Conservation (phyloP, 2,329 filamentous ascomycete genomes). For the Dactylellina haptotyla region DNA sequence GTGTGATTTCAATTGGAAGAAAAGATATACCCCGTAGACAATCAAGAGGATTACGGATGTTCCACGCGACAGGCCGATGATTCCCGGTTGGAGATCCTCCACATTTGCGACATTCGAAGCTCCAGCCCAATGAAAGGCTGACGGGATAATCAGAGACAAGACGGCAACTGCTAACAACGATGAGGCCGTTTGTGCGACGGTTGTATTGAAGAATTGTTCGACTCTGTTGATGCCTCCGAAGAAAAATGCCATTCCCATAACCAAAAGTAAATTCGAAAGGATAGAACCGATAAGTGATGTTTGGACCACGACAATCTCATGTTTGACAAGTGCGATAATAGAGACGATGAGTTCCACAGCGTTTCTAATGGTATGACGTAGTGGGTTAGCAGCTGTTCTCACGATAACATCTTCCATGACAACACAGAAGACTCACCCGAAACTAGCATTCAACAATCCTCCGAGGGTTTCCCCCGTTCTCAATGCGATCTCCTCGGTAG, state of each 20-base stretch:
- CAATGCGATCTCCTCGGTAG: constrained; percentile 88
- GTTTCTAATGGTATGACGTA: constrained; percentile 69
- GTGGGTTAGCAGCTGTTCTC: background rate
- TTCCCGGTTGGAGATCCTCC: constrained; percentile 62
- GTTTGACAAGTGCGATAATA: constrained; percentile 77
- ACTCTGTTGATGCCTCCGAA: constrained; percentile 56
- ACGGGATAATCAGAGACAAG: constrained; percentile 85
- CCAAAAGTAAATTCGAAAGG: constrained; percentile 90
- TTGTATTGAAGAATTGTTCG: constrained; percentile 85
- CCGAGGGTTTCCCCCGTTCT: constrained; percentile 85
- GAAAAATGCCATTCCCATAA: constrained; percentile 68
- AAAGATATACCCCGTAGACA: constrained; percentile 83
- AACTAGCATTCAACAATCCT: constrained; percentile 87
- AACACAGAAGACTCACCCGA: constrained; percentile 70
- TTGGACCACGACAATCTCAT: constrained; percentile 85
- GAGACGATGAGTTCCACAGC: constrained; percentile 90
- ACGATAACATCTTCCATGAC: background rate
- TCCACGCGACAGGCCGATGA: constrained; percentile 75
- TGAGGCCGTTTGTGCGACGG: constrained; percentile 88
- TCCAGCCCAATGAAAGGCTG: constrained; percentile 75
- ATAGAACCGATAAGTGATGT: constrained; percentile 93
- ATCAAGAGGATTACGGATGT: constrained; percentile 82
- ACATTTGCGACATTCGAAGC: constrained; percentile 61
- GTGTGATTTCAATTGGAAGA: constrained; percentile 92
- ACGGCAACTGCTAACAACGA: constrained; percentile 82